These are phyloP conservation scores for Cutaneotrichosporon daszewskae DNA, from an alignment of 1,284 basidiomycete species.

Conservation along the genomic window DNA sequence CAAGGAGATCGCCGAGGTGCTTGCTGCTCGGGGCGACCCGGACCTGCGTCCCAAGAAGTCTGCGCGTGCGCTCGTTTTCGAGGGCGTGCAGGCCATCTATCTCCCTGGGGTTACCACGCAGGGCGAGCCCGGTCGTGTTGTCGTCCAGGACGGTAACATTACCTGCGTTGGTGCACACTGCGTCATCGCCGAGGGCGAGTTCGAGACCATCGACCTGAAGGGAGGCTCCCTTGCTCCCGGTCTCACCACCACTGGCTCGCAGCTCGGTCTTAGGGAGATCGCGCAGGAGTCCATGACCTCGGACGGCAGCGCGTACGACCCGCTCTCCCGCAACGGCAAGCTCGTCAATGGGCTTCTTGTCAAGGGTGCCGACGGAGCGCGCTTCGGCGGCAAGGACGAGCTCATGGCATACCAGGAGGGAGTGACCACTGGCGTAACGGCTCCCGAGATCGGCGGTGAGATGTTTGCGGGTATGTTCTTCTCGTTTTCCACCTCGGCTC, in stretches of 20 bases:
- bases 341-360: constrained; percentile 57
- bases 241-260: constrained; percentile 45
- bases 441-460: constrained; percentile 45
- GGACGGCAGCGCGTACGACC: constrained; percentile 52
- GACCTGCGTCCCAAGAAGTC: constrained; percentile 34
- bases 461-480: constrained; percentile 60
- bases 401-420: constrained; percentile 53
- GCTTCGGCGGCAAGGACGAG: constrained; percentile 63
- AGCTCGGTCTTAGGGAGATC: constrained; percentile 49
- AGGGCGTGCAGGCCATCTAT: constrained; percentile 38
- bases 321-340: constrained; percentile 46
- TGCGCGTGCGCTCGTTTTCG: constrained; percentile 40
- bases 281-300: constrained; percentile 58
- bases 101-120: constrained; percentile 7
- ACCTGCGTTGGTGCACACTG: constrained; percentile 38
- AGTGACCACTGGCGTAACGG: constrained; percentile 58
- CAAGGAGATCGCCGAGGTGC: constrained; percentile 36
- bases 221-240: constrained; percentile 48
- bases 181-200: constrained; percentile 11
- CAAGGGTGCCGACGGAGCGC: constrained; percentile 65
- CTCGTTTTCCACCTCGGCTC: constrained; percentile 60
- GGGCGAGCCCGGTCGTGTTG: constrained; percentile 13
- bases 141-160: constrained; percentile 46
- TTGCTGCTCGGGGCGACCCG: constrained; percentile 42
- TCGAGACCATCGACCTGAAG: constrained; percentile 43